Percentiles rank a stretch among this genome's conserved stretches.
phyloP scores from a whole-genome alignment of 208 protist species.

The Acanthamoeba triangularis region DNA sequence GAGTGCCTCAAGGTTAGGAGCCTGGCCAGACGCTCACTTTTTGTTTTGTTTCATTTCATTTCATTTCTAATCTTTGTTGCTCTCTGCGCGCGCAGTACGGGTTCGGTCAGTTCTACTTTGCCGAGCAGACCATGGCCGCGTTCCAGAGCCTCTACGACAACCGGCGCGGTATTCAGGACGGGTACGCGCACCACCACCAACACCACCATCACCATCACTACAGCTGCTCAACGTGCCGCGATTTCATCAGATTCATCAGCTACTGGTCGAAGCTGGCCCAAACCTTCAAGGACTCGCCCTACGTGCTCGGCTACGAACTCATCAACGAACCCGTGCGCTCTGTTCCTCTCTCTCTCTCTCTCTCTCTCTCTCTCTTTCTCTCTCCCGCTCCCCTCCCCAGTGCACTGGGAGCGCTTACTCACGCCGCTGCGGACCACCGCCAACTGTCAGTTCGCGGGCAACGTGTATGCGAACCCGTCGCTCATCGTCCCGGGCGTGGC shows the following conservation, averaged over 20 bases:
- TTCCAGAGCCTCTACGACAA: slow-evolving; percentile 73
- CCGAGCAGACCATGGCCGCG: slow-evolving; percentile 14
- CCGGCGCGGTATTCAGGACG: slow-evolving; percentile 14
- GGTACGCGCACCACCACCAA: background rate
- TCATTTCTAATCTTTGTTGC: background rate
- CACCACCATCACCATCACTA: background rate
- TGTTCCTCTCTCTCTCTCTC: no score
- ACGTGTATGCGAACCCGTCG: slow-evolving; percentile 74
- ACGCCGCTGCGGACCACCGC: background rate
- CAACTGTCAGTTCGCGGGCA: slow-evolving; percentile 73
- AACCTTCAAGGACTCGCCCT: slow-evolving; percentile 74
- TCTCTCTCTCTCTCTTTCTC: no score
- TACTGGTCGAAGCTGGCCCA: slow-evolving; percentile 78
- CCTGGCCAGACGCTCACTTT: background rate
- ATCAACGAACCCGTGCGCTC: slow-evolving; percentile 87
- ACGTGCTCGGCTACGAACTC: slow-evolving; percentile 86
- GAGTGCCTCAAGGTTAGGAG: slow-evolving; percentile 16
- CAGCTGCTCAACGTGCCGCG: background rate
- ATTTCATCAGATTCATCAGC: slow-evolving; percentile 15
- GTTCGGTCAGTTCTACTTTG: slow-evolving; percentile 57
- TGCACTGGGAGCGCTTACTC: background rate
- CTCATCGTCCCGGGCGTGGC: slow-evolving; percentile 70
- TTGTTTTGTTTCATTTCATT: background rate
- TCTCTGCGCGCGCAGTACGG: background rate
- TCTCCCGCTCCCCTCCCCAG: no score